These are phyloP conservation scores for Fraxinus sp. DNA, from an alignment of 305 asterid species.

Conservation along the genomic window DNA sequence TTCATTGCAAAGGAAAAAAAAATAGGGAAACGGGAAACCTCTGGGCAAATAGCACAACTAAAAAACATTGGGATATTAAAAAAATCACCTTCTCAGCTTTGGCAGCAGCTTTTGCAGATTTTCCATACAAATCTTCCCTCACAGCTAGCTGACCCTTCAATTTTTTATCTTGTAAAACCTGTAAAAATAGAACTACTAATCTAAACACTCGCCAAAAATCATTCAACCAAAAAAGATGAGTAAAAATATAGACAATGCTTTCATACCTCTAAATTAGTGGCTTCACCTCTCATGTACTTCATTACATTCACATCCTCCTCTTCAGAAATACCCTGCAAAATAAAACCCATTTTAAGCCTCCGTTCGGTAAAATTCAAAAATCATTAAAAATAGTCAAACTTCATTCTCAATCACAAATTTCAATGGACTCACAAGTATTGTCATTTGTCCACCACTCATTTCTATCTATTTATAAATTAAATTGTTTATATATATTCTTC, in stretches of 20 bases:
- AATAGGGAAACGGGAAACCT: neutral
- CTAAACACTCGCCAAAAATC: conserved; percentile 6
- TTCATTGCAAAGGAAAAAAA: neutral
- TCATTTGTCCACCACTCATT: too few species aligned
- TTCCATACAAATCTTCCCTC: conserved; percentile 69
- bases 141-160: conserved; percentile 75
- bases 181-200: conserved; percentile 19
- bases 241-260: neutral
- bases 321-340: conserved; percentile 46
- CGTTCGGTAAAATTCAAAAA: neutral
- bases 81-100: conserved; percentile 78
- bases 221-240: neutral
- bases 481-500: neutral
- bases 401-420: too few species aligned
- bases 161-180: conserved; percentile 79
- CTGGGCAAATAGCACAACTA: neutral
- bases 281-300: conserved; percentile 83
- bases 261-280: conserved; percentile 65
- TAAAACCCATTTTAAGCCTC: neutral
- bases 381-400: too few species aligned
- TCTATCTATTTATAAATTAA: too few species aligned
- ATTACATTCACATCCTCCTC: conserved; percentile 57
- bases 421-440: too few species aligned
- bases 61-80: neutral
- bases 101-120: conserved; percentile 84